Percentiles rank a stretch among this genome's conserved stretches.
phyloP scores from a whole-genome alignment of 768 basidiomycete species.

The Paxillus ammoniavirescens region DNA sequence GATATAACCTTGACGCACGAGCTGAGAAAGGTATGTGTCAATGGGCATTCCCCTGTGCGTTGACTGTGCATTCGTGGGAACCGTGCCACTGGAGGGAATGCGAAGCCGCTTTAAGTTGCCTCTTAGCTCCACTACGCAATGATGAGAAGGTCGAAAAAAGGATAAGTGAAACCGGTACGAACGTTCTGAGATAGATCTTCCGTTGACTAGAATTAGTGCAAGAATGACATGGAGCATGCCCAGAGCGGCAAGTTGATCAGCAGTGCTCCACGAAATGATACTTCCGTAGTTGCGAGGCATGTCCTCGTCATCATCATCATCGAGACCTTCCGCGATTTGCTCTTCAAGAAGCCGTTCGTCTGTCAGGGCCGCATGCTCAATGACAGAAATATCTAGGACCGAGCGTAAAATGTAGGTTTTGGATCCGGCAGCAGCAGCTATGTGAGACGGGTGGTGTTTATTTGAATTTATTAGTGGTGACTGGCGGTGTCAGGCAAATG shows the following conservation, averaged over 20 bases:
- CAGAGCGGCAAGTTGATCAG: conserved; percentile 63
- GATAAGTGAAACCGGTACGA: conserved; percentile 27
- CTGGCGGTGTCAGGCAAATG: background rate
- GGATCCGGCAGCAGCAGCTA: conserved; percentile 57
- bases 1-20: conserved; percentile 75
- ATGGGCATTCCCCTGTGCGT: conserved; percentile 53
- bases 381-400: conserved; percentile 55
- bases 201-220: conserved; percentile 79
- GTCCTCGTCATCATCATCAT: conserved; percentile 47
- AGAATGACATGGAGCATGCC: conserved; percentile 84
- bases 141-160: background rate
- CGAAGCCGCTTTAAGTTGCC: conserved; percentile 67
- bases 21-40: conserved; percentile 61
- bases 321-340: conserved; percentile 49
- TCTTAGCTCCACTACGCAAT: conserved; percentile 64
- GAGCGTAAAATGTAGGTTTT: conserved; percentile 88
- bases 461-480: background rate
- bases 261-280: conserved; percentile 68
- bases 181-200: conserved; percentile 75
- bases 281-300: conserved; percentile 57
- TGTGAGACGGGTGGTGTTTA: background rate
- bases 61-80: conserved; percentile 53
- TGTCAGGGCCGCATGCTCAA: conserved; percentile 57
- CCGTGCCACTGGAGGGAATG: conserved; percentile 45
- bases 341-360: conserved; percentile 45